Evolutionary conservation across 768 basidiomycete species (phyloP).

Genomic region (Fistulinella prunicolor): DNA sequence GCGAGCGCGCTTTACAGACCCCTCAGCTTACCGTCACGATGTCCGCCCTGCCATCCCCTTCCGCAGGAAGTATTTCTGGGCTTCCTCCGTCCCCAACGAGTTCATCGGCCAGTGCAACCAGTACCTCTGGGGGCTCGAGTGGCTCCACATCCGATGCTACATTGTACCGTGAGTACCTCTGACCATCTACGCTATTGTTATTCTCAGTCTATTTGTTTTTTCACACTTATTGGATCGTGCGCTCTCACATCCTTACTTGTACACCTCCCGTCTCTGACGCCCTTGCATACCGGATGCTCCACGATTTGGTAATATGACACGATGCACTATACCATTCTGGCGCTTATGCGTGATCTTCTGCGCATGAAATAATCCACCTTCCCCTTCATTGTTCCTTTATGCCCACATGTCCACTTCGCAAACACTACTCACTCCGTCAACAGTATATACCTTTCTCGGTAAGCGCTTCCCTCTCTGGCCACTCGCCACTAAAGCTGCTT

Average conservation of each 20-base stretch:
- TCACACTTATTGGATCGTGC: constrained; percentile 16
- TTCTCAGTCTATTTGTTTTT: constrained; percentile 3
- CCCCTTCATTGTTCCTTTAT: neutral
- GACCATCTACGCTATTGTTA: neutral
- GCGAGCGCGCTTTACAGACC: constrained; percentile 1
- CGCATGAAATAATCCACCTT: neutral
- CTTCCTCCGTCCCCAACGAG: neutral
- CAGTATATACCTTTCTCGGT: constrained; percentile 36
- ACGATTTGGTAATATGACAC: neutral
- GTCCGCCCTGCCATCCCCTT: neutral
- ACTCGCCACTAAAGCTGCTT: neutral
- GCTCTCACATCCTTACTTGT: constrained; percentile 4
- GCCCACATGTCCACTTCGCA: constrained; percentile 1
- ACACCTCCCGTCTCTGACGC: neutral
- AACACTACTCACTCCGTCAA: neutral
- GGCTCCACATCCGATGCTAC: constrained; percentile 21
- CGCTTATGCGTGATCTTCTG: constrained; percentile 3
- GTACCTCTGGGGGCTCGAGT: neutral
- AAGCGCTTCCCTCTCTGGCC: constrained; percentile 2
- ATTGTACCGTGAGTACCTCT: constrained; percentile 26
- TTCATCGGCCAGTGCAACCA: neutral
- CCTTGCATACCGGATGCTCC: neutral
- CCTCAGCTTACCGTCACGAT: constrained; percentile 7
- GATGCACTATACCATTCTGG: neutral
- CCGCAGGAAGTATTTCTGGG: neutral